Evolutionary conservation across 1,139 yeast species (phyloP).

Genomic region (Komagataea norvegica): DNA sequence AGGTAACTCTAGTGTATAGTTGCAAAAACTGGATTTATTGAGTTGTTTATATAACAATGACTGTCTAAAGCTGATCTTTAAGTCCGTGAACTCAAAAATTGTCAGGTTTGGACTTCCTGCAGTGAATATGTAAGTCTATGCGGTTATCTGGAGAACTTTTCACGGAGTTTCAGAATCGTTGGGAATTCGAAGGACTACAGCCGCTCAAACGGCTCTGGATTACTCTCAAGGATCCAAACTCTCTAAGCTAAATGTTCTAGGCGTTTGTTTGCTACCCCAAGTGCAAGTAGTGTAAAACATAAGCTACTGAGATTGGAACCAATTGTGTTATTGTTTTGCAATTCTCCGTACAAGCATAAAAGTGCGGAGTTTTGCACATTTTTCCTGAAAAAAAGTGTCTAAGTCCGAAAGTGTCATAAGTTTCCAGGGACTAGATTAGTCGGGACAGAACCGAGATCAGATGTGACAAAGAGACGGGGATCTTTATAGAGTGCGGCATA

Average conservation of each 20-base stretch:
- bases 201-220: not conserved
- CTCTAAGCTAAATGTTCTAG: no score
- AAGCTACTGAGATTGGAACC: no score
- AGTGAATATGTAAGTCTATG: constrained; percentile 6
- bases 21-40: not conserved
- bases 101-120: no score
- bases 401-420: not conserved
- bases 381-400: not conserved
- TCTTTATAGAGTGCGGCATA: no score
- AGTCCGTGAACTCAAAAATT: constrained; percentile 6
- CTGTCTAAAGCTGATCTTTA: not conserved
- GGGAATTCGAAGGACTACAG: not conserved
- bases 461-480: no score
- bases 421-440: no score
- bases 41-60: not conserved
- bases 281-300: no score
- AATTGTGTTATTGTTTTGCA: not conserved
- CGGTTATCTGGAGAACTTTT: constrained; percentile 8
- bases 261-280: no score
- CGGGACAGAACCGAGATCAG: no score
- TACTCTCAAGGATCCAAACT: not conserved
- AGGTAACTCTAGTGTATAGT: not conserved
- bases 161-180: constrained; percentile 8
- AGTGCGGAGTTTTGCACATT: not conserved
- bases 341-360: not conserved